phyloP scores from a whole-genome alignment of 257 asterid genomes.

The Forsythia suspensa region DNA sequence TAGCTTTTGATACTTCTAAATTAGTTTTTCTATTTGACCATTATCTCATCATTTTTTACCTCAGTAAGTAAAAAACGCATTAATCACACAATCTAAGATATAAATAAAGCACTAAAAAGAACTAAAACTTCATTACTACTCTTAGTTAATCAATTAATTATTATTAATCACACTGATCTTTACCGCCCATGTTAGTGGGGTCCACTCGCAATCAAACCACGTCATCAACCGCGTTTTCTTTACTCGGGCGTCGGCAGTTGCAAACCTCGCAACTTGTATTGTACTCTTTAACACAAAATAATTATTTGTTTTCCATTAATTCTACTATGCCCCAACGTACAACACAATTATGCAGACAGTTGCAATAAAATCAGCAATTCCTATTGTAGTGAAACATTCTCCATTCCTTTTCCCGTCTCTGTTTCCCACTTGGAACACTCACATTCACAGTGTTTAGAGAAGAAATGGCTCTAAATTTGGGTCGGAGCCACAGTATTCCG shows the following conservation, averaged over 20 bases:
- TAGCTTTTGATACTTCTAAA: no score
- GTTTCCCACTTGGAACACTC: constrained; percentile 28
- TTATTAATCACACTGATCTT: background rate
- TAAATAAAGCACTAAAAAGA: background rate
- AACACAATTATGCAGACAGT: constrained; percentile 15
- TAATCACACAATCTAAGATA: background rate
- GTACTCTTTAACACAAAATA: constrained; percentile 18
- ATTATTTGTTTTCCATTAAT: background rate
- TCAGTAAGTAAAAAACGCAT: background rate
- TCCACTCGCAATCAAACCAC: constrained; percentile 10
- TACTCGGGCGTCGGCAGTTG: background rate
- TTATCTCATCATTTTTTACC: no score
- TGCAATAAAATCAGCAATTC: background rate
- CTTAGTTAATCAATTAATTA: background rate
- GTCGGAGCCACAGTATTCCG: constrained; percentile 27
- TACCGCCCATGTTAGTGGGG: constrained; percentile 6
- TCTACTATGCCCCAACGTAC: constrained; percentile 13
- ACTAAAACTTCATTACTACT: background rate
- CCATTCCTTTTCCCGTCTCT: constrained; percentile 5
- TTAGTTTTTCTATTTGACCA: no score
- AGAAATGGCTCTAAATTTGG: constrained; percentile 38
- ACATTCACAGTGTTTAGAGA: constrained; percentile 17
- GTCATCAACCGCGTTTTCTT: constrained; percentile 26
- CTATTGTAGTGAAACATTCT: constrained; percentile 3
- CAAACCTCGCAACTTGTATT: background rate